Base-by-base conservation (phyloP, 75 land plant genomes). In the Selaginella tamariscina region DNA sequence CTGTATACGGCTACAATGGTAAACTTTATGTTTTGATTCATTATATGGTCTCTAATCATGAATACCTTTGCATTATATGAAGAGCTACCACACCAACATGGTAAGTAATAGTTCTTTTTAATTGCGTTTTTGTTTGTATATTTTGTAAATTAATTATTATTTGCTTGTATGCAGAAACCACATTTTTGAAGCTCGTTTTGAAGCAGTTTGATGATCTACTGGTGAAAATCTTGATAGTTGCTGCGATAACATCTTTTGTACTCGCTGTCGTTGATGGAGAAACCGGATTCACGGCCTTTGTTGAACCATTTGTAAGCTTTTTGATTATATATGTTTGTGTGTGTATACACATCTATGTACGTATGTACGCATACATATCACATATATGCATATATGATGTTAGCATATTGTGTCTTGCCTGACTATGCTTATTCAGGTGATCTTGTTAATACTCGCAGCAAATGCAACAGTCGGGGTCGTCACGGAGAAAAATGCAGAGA, bases 401-500 rank as follows among this genome's bases (percentile, higher is more conserved):
- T 59, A 60, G 18, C 23, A 26, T 31, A 81, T 89, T 11, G 11
- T 49, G 54, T 11, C 20, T 49, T 49, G 11, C 18, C 54, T 49
- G 20, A 11, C 20, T 49, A 11, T 11, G 54, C 54, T 49, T 21
- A 23, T n/a, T 59, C 62, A 59, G 98, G 98, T 94, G 9, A 94
- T 94, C 49, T 69, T 94, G 31, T 75, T 94, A 82, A 94, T 94
- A 55, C 69, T 94, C 66, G 98, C 96, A 73, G 98, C 98, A 74
- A 94, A 94, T 83, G 98, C 98, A 56, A 85, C 96, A 5, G 98
- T 94, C 24, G 98, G 98, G 54, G 98, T 94, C 9, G 86, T 94
- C 27, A 94, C 98, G 32, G 98, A 94, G 73, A 94, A 91, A 56
- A 94, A 94, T 90, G 98, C 98, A 56, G 98, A 94, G 74, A 94